Evolutionary conservation across 257 asterid genomes (phyloP).

Genomic region (Solanum piurae): DNA sequence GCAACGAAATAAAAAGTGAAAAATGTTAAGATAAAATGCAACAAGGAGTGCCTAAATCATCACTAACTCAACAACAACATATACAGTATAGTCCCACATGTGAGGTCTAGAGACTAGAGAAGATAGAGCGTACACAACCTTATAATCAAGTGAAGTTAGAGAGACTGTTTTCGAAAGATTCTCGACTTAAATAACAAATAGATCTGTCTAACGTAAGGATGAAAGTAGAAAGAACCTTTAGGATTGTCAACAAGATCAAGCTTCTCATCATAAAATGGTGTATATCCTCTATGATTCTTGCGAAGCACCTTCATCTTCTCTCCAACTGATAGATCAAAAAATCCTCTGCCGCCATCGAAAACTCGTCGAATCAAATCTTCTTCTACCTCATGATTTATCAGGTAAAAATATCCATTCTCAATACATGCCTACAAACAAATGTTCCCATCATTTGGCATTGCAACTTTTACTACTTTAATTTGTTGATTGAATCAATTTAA

Average conservation of each 20-base stretch:
- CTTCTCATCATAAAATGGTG: constrained; percentile 36
- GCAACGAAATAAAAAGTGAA: not conserved
- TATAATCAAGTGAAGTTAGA: not conserved
- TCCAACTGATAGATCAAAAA: constrained; percentile 29
- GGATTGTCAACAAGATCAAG: constrained; percentile 25
- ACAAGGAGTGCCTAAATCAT: not conserved
- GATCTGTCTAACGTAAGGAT: not conserved
- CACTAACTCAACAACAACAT: not conserved
- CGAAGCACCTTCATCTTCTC: constrained; percentile 34
- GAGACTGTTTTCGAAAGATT: not conserved
- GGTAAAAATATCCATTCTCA: not conserved
- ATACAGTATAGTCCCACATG: not conserved
- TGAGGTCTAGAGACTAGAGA: not conserved
- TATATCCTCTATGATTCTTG: constrained; percentile 35
- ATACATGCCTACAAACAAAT: not conserved
- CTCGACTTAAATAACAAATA: not conserved
- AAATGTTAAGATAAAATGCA: not conserved
- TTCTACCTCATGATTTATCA: constrained; percentile 45
- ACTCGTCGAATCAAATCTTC: constrained; percentile 24
- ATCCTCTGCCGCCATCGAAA: constrained; percentile 22
- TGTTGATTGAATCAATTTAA: not conserved
- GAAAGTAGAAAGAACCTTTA: constrained; percentile 13
- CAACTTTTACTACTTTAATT: not conserved
- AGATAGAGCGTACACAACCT: not conserved
- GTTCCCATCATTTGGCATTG: not conserved